phyloP scores from a whole-genome alignment of 805 yeast genomes.

The Ogataea corticis region DNA sequence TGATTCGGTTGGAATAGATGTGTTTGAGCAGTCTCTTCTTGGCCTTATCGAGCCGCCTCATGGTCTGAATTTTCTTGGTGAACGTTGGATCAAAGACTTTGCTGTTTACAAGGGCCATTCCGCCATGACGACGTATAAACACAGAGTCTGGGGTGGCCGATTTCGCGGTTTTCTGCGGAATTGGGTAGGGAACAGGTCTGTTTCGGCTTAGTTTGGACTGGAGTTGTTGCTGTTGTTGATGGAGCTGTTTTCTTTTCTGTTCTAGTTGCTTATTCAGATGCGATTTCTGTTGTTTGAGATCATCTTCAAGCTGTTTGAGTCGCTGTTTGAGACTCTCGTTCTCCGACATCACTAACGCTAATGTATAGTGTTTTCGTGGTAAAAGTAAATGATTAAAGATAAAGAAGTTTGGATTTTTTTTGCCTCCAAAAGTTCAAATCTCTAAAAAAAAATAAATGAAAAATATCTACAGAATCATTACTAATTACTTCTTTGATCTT shows the following conservation, averaged over 20 bases:
- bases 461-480: background rate
- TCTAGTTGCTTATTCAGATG: conserved; percentile 20
- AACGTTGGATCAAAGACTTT: conserved; percentile 36
- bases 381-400: background rate
- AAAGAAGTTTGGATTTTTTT: background rate
- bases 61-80: conserved; percentile 23
- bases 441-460: background rate
- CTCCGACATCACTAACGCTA: conserved; percentile 18
- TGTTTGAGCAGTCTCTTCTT: conserved; percentile 19
- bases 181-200: conserved; percentile 4
- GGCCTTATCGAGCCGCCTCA: conserved; percentile 18
- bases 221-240: conserved; percentile 9
- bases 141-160: background rate
- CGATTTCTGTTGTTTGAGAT: conserved; percentile 19
- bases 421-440: background rate
- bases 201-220: conserved; percentile 2
- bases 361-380: background rate
- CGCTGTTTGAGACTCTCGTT: conserved; percentile 19
- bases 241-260: conserved; percentile 13
- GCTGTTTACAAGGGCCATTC: conserved; percentile 41
- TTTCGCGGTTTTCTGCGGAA: conserved; percentile 3
- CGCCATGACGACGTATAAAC: conserved; percentile 33
- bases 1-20: conserved; percentile 34
- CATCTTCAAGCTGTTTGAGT: conserved; percentile 21
- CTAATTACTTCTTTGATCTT: background rate